phyloP scores from a whole-genome alignment of 305 asterid genomes.

The Plantago coronopus region DNA sequence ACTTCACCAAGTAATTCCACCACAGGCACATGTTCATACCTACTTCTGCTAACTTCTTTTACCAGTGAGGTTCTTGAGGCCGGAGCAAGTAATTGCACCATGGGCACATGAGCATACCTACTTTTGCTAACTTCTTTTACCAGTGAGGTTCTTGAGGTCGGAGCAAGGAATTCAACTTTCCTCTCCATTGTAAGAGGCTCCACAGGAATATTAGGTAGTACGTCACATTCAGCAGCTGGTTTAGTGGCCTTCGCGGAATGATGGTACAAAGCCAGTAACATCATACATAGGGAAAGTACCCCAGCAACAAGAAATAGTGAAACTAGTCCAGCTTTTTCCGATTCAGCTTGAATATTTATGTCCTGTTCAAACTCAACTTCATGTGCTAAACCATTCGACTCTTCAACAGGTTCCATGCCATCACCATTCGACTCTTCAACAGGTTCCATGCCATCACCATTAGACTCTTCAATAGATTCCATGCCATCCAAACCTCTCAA shows the following conservation, averaged over 20 bases:
- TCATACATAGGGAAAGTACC: conserved; percentile 21
- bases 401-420: too few species aligned
- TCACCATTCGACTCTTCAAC: too few species aligned
- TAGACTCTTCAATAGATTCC: conserved; percentile 10
- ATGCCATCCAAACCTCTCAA: conserved; percentile 8
- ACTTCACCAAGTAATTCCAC: conserved; percentile 69
- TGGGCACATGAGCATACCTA: too few species aligned
- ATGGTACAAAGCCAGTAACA: conserved; percentile 33
- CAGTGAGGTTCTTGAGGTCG: conserved; percentile 25
- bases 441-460: too few species aligned
- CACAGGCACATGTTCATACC: conserved; percentile 34
- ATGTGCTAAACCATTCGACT: conserved; percentile 6
- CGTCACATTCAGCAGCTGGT: not conserved
- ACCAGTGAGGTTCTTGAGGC: too few species aligned
- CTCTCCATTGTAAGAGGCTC: conserved; percentile 6
- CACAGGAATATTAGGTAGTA: not conserved
- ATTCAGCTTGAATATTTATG: conserved; percentile 21
- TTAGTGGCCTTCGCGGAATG: conserved; percentile 24
- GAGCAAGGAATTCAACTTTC: conserved; percentile 32
- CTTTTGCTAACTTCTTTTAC: conserved; percentile 28
- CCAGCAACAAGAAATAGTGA: conserved; percentile 14
- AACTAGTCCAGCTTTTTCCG: conserved; percentile 24
- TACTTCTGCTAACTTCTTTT: too few species aligned
- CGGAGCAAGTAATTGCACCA: too few species aligned
- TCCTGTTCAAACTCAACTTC: conserved; percentile 14